phyloP scores from a whole-genome alignment of 2,329 filamentous ascomycete genomes.

The Penicillium rolfsii region DNA sequence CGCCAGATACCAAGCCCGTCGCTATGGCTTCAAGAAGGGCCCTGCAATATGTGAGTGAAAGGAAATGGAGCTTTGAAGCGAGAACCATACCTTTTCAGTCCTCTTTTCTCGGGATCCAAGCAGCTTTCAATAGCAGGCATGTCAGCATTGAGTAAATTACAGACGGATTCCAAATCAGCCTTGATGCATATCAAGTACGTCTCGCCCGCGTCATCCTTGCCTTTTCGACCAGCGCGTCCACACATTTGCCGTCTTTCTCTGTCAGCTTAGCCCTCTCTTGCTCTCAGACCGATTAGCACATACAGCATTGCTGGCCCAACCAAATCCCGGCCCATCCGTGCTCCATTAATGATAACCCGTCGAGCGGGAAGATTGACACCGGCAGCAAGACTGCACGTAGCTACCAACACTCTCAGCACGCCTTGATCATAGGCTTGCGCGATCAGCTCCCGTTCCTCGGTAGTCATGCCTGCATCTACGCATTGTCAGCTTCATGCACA shows the following conservation, averaged over 20 bases:
- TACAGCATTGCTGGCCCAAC: conserved; percentile 76
- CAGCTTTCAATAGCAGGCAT: conserved; percentile 71
- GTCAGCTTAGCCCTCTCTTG: conserved; percentile 26
- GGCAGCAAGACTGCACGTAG: conserved; percentile 78
- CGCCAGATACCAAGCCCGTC: conserved; percentile 68
- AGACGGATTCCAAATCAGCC: conserved; percentile 68
- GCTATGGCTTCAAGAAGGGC: conserved; percentile 72
- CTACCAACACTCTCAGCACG: conserved; percentile 70
- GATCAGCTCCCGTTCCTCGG: conserved; percentile 73
- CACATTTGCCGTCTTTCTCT: conserved; percentile 69
- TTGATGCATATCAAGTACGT: conserved; percentile 75
- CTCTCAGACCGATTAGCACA: conserved; percentile 19
- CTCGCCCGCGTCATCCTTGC: conserved; percentile 76
- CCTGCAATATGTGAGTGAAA: conserved; percentile 44
- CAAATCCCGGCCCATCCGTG: conserved; percentile 74
- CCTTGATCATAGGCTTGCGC: conserved; percentile 72
- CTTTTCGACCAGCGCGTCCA: conserved; percentile 75
- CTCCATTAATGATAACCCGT: conserved; percentile 74
- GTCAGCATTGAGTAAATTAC: conserved; percentile 72
- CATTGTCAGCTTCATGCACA: conserved; percentile 33
- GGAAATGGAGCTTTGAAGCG: not conserved
- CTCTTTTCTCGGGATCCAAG: conserved; percentile 66
- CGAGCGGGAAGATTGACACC: conserved; percentile 77
- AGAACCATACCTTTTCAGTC: conserved; percentile 62
- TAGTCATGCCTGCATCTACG: conserved; percentile 60